Evolutionary conservation across 768 basidiomycete genomes (phyloP).

Genomic region (Candolleomyces eurysporus): DNA sequence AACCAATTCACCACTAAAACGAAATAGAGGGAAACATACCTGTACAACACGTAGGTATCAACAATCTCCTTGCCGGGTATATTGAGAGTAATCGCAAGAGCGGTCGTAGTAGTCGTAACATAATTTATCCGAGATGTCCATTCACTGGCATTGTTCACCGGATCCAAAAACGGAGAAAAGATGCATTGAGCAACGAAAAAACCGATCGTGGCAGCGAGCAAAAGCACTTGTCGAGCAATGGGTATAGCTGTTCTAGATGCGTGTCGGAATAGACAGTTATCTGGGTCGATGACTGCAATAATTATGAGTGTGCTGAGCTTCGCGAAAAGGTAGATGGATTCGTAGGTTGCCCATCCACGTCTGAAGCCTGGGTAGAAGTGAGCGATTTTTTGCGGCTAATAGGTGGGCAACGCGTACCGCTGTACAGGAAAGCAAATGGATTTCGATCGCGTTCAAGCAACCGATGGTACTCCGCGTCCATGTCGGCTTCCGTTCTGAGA

Average conservation of each 20-base stretch:
- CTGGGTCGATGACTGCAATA: slow-evolving; percentile 61
- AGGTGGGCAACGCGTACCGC: slow-evolving; percentile 39
- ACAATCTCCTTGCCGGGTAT: slow-evolving; percentile 53
- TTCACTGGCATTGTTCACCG: slow-evolving; percentile 73
- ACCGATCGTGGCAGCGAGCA: slow-evolving; percentile 52
- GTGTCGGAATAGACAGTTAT: slow-evolving; percentile 72
- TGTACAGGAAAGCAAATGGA: slow-evolving; percentile 71
- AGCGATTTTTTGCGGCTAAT: background rate
- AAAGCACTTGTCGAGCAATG: slow-evolving; percentile 58
- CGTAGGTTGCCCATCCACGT: slow-evolving; percentile 64
- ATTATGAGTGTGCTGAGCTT: slow-evolving; percentile 68
- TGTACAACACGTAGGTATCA: slow-evolving; percentile 63
- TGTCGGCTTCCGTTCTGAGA: slow-evolving; percentile 48
- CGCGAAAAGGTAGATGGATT: slow-evolving; percentile 62
- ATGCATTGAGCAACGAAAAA: slow-evolving; percentile 65
- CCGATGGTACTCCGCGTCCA: slow-evolving; percentile 71
- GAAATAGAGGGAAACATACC: slow-evolving; percentile 37
- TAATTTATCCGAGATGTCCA: slow-evolving; percentile 73
- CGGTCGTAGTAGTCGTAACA: slow-evolving; percentile 59
- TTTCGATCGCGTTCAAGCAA: slow-evolving; percentile 60
- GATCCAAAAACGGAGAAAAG: slow-evolving; percentile 63
- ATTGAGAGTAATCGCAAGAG: slow-evolving; percentile 59
- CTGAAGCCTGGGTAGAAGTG: slow-evolving; percentile 53
- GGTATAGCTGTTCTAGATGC: slow-evolving; percentile 47
- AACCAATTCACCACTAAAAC: background rate